phyloP scores from a whole-genome alignment of 1,139 yeast species.

The Fermentozyma sake region DNA sequence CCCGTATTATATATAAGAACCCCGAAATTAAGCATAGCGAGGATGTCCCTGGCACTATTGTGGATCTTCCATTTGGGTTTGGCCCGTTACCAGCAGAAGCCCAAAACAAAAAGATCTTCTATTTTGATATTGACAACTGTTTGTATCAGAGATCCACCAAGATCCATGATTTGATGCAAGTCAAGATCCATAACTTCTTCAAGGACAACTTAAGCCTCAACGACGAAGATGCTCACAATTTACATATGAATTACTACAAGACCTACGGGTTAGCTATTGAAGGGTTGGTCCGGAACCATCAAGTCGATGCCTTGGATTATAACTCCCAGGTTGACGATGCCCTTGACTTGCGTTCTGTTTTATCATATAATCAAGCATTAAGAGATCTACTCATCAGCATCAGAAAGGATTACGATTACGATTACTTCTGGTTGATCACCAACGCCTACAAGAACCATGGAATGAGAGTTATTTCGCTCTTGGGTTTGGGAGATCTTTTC shows the following conservation, averaged over 20 bases:
- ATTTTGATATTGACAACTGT: conserved; percentile 91
- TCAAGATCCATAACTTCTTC: conserved; percentile 77
- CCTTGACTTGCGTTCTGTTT: conserved; percentile 72
- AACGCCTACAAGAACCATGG: conserved; percentile 94
- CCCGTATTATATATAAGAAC: conserved; percentile 12
- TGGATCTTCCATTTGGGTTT: conserved; percentile 38
- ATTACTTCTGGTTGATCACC: conserved; percentile 76
- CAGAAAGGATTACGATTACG: conserved; percentile 31
- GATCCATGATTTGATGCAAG: conserved; percentile 86
- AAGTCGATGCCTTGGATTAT: conserved; percentile 84
- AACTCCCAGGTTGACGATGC: conserved; percentile 89
- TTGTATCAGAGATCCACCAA: conserved; percentile 68
- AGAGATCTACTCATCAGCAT: conserved; percentile 48
- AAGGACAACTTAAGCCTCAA: conserved; percentile 54
- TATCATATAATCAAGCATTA: conserved; percentile 54
- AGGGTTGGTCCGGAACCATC: conserved; percentile 79
- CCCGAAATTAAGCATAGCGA: conserved; percentile 12
- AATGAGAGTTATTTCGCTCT: conserved; percentile 62
- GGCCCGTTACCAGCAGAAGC: conserved; percentile 40
- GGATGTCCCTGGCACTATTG: conserved; percentile 29
- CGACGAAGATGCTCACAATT: conserved; percentile 70
- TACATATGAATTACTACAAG: conserved; percentile 73
- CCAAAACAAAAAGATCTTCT: conserved; percentile 51
- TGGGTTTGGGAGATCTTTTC: conserved; percentile 85
- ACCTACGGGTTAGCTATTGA: conserved; percentile 91